Evolutionary conservation across 1,284 basidiomycete genomes (phyloP), one percentile per base, ranked within the genome.

Genomic region (Pseudozyma thailandica): DNA sequence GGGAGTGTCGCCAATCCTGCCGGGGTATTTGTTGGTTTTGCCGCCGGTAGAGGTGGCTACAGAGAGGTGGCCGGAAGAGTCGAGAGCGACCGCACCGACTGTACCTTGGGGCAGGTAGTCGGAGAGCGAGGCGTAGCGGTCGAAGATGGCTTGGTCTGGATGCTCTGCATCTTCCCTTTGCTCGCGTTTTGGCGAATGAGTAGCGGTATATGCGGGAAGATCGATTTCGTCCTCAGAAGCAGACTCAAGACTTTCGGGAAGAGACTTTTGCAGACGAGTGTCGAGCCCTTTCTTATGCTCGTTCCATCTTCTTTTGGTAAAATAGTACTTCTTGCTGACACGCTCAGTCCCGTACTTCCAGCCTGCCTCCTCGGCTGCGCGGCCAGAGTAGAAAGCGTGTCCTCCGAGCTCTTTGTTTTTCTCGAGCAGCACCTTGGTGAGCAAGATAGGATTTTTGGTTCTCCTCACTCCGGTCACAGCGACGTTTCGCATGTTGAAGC

Each of bases 41-140:
- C 91, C 92, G 25, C 91, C 92, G 0, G 91, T 93, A 1, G 90
- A 91, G 1, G 91, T 93, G 10, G 90, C 85, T 5, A 86, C 84
- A 1, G 89, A 88, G 49, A 92, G 89, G 75, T 90, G 90, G 0
- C 91, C 91, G 23, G 87, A 84, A 3, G 86, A 78, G 79, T 93
- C 91, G 27, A 92, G 84, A 2, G 90, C 91, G 15, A 92, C 90
- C 1, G 91, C 92, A 21, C 91, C 91, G 3, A 93, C 90, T 0
- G 91, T 92, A 2, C 91, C 92, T 39, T 84, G 89, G 1, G 91
- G 90, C 55, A 88, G 84, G 61, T 87, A 84, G 75, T 91, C 89
- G 3, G 90, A 83, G 21, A 68, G 35, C 84, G 81, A 37, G 20
- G 61, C 53, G 15, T 58, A 72, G 3, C 37, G 44, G 39, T 59